These are phyloP conservation scores for Udeniomyces megalosporus DNA, from an alignment of 768 basidiomycete species.

Conservation along the genomic window DNA sequence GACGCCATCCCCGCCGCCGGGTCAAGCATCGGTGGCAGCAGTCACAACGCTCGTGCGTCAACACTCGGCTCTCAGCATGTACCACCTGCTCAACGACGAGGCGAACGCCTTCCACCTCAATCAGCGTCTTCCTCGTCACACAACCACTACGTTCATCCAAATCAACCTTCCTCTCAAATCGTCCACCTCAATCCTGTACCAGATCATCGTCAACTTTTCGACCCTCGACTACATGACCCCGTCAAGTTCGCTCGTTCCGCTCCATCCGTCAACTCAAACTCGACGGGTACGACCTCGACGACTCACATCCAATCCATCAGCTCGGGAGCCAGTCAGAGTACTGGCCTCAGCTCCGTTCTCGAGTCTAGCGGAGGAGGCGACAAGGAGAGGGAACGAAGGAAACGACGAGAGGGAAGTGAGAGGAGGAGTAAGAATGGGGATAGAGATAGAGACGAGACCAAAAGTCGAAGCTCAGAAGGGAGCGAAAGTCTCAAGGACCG, in stretches of 20 bases:
- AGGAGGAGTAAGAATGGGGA: constrained; percentile 18
- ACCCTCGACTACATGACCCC: constrained; percentile 81
- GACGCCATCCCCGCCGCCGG: neutral
- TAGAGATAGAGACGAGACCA: constrained; percentile 17
- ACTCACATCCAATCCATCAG: constrained; percentile 28
- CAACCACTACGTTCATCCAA: too few relatives aligned
- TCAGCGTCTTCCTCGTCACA: too few relatives aligned
- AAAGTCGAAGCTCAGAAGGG: constrained; percentile 28
- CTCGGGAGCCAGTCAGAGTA: constrained; percentile 7
- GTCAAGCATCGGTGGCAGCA: too few relatives aligned
- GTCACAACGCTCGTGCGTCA: too few relatives aligned
- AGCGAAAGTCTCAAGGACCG: constrained; percentile 31
- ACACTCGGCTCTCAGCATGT: too few relatives aligned
- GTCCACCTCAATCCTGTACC: neutral
- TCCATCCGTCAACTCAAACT: constrained; percentile 19
- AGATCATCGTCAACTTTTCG: constrained; percentile 30
- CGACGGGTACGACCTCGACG: constrained; percentile 1
- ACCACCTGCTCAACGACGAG: too few relatives aligned
- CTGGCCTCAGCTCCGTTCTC: constrained; percentile 16
- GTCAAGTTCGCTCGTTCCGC: constrained; percentile 46
- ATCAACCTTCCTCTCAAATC: neutral
- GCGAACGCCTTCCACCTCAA: too few relatives aligned
- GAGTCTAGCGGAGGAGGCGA: constrained; percentile 21
- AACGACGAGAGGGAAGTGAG: constrained; percentile 29
- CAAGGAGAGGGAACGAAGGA: constrained; percentile 25